A percentile compares a stretch with the other conserved stretches of the same genome.
These are phyloP conservation scores for Middelhovenomyces tepae DNA, from an alignment of 805 yeast species.

Conservation along the genomic window DNA sequence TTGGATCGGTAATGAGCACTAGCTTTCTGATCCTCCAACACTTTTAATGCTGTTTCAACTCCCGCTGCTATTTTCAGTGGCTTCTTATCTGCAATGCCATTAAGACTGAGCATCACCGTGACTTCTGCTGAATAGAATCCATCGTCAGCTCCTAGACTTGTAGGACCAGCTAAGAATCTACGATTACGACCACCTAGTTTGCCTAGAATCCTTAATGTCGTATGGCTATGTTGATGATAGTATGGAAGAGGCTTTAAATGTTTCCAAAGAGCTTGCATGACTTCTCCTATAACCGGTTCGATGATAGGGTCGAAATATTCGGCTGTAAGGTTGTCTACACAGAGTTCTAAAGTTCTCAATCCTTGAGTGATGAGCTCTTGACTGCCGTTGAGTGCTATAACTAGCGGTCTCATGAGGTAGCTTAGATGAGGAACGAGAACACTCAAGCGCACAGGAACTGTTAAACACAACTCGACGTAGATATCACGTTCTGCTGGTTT, in stretches of 20 bases:
- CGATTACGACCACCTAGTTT: slow-evolving; percentile 95
- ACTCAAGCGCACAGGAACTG: slow-evolving; percentile 91
- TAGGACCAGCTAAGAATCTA: slow-evolving; percentile 68
- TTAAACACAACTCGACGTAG: slow-evolving; percentile 87
- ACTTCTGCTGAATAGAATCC: slow-evolving; percentile 42
- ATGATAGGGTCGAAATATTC: slow-evolving; percentile 95
- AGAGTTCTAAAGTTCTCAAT: slow-evolving; percentile 82
- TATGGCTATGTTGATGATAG: slow-evolving; percentile 90
- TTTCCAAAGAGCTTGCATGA: slow-evolving; percentile 87
- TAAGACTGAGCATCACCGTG: slow-evolving; percentile 57
- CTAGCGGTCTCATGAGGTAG: slow-evolving; percentile 83
- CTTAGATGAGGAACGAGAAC: slow-evolving; percentile 89
- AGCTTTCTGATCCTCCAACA: slow-evolving; percentile 54
- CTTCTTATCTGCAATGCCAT: slow-evolving; percentile 54
- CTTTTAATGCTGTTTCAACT: slow-evolving; percentile 62
- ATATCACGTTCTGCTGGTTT: slow-evolving; percentile 87
- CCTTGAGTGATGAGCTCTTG: slow-evolving; percentile 94
- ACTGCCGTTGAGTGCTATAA: slow-evolving; percentile 78
- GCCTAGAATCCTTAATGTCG: slow-evolving; percentile 86
- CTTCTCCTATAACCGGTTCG: slow-evolving; percentile 92
- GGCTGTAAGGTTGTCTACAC: slow-evolving; percentile 93
- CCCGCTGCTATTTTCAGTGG: slow-evolving; percentile 81
- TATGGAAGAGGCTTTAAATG: slow-evolving; percentile 88
- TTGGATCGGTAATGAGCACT: slow-evolving; percentile 61
- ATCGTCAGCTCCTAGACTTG: slow-evolving; percentile 46